Base-by-base conservation (phyloP, 176 grass and related monocot species). In the Tillandsia leiboldiana region DNA sequence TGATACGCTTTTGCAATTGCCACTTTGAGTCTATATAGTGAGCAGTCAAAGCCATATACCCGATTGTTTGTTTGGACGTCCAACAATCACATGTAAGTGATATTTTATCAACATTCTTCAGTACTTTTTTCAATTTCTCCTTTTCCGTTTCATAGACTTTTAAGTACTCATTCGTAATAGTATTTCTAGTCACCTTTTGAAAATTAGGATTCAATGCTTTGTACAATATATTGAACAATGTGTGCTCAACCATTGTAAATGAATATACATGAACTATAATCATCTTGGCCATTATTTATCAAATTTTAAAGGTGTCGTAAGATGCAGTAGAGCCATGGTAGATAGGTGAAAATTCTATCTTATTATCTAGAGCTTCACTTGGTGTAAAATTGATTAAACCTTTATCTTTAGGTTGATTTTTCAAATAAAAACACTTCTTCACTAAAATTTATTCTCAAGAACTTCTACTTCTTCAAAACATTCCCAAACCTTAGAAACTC, bases 51-150 rank as follows among this genome's bases (percentile, higher is more conserved):
- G n/a, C 18, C 48, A 71, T 71, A 17, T 27, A 71, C 15, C 49
- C 12, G 53, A 71, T 50, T 15, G 9, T 71, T 71, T 50, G 68
- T 1, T 71, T 71, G 3, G 47, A 54, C 8, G 49, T 72, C 12
- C 69, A 72, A 2, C 26, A 72, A 56, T 56, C 15, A 23, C 8
- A 51, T 50, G 49, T 56, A 8, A 71, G 33, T 11, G 29, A 53
- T 8, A 56, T 51, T 23, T 20, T 71, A 71, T 71, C 11, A 53
- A 51, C 28, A 53, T 51, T n/a, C 24, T 71, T 71, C 10, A 71
- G 52, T 8, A 26, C 24, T 0, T 3, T 53, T 26, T 71, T 71
- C 12, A 71, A 1, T 11, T 71, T 53, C 10, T 24, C 69, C 11
- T 51, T 72, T 51, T 56, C 49, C 9, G 10, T 17, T 26, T 50